phyloP scores from a whole-genome alignment of 1,284 basidiomycete genomes.

The Ganoderma multipileum region DNA sequence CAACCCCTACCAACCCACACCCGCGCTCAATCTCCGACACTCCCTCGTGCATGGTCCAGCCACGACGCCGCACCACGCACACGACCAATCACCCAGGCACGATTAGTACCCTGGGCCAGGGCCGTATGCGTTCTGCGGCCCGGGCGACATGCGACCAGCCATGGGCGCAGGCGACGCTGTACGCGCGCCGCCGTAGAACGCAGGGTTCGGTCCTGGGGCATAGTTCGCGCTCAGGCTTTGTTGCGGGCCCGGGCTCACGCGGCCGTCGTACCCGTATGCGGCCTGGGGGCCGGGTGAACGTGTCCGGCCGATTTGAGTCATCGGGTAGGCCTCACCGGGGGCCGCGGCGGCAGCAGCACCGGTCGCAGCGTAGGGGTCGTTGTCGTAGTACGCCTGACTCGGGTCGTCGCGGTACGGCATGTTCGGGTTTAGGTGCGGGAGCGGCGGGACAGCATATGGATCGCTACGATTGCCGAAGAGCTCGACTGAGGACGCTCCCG shows the following conservation, averaged over 20 bases:
- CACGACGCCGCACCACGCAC: conserved; percentile 21
- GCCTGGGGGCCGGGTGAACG: conserved; percentile 44
- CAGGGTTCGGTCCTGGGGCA: conserved; percentile 32
- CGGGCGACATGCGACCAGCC: conserved; percentile 51
- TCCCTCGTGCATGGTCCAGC: conserved; percentile 30
- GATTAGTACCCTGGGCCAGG: conserved; percentile 28
- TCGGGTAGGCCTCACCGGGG: conserved; percentile 67
- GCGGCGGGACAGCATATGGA: conserved; percentile 83
- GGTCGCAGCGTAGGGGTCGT: conserved; percentile 67
- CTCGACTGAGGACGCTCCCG: conserved; percentile 56
- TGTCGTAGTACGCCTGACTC: conserved; percentile 61
- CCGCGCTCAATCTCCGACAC: conserved; percentile 6
- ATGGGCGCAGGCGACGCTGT: not conserved
- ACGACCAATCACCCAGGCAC: not conserved
- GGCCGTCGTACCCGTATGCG: conserved; percentile 41
- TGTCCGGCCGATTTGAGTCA: conserved; percentile 70
- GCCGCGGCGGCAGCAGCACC: conserved; percentile 59
- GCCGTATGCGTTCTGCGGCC: conserved; percentile 45
- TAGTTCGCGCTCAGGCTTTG: conserved; percentile 32
- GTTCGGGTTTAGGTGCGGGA: conserved; percentile 81
- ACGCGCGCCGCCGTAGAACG: conserved; percentile 32
- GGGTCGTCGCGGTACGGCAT: conserved; percentile 78
- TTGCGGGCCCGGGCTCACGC: conserved; percentile 38
- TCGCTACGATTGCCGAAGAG: conserved; percentile 51
- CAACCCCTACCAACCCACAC: not conserved